Base-by-base conservation (phyloP, 2,329 filamentous ascomycete genomes). In the Penicillium sp. region DNA sequence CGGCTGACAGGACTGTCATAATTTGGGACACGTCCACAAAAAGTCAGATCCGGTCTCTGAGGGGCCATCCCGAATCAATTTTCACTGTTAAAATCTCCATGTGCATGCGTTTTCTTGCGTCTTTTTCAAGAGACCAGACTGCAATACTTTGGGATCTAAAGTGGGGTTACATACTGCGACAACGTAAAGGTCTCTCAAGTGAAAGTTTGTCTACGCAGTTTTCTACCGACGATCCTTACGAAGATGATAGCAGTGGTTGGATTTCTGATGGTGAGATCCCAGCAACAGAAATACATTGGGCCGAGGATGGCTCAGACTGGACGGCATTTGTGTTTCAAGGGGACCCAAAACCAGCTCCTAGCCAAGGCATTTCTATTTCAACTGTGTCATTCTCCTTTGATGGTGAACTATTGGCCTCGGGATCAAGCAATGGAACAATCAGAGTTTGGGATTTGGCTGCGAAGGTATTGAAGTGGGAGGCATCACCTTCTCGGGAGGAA, bases 1-100 rank as follows among this genome's bases (percentile, higher is more conserved):
- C 48, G 18, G 2, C 15, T 9, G 40, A 55, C 29, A 12, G 37
- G 1, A 51, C 20, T 6, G 36, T 54, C 12, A 43, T 37, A 4
- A 37, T 54, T n/a, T 54, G 42, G 42, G 47, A 54, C 18, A 51
- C 42, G 36, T 46, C 40, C 4, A 30, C 27, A 30, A 10, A 10
- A 7, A 30, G 27, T 30, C 27, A 4, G 13, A 7, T 30, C 27
- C 27, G 13, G 13, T 33, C 15, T 15, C 15, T 33, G 13, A 6
- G 4, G 9, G n/a, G 5, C 9, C 15, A 7, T 17, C 9, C 30
- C 15, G 30, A 17, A 5, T 12, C 6, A n/a, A n/a, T 17, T 5
- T 33, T 15, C 17, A 5, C 30, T 4, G 8, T 33, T 33, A n/a
- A 33, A 12, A 15, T 33, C 13, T 33, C 30, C 4, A 15, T 33